A percentile compares a stretch with the other conserved stretches of the same genome.
Conservation (phyloP, 2,329 filamentous ascomycete species). For the Botrytis aclada region DNA sequence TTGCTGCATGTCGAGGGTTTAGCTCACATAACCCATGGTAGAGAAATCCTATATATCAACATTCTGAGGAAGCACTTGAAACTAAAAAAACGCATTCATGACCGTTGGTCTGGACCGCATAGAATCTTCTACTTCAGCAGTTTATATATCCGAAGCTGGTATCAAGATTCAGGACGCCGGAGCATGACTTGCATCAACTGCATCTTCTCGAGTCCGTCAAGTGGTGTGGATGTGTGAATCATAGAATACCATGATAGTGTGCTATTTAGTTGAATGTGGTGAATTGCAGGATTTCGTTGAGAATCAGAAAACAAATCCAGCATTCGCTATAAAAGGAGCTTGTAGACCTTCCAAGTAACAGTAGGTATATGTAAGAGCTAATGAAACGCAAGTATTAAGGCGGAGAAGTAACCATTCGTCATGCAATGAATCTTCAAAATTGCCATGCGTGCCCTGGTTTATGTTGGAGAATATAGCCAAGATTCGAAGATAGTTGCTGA, state of each 20-base stretch:
- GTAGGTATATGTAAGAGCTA: background rate
- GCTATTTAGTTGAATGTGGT: background rate
- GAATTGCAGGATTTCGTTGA: background rate
- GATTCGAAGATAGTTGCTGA: background rate
- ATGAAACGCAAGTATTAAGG: no score
- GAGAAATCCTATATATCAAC: no score
- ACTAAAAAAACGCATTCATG: no score
- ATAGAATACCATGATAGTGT: background rate
- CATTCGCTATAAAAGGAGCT: background rate
- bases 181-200: rapidly evolving
- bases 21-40: background rate
- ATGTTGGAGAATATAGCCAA: background rate
- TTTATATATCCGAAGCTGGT: background rate
- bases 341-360: background rate
- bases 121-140: no score
- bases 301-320: no score
- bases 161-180: background rate
- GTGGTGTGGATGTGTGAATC: background rate
- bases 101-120: no score
- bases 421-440: rapidly evolving
- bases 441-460: rapidly evolving
- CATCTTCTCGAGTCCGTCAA: rapidly evolving
- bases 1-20: background rate
- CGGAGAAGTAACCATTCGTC: background rate
- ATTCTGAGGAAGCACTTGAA: background rate